These are phyloP conservation scores for Noccaea caerulescens DNA, from an alignment of 345 rosid genomes.

Conservation along the genomic window DNA sequence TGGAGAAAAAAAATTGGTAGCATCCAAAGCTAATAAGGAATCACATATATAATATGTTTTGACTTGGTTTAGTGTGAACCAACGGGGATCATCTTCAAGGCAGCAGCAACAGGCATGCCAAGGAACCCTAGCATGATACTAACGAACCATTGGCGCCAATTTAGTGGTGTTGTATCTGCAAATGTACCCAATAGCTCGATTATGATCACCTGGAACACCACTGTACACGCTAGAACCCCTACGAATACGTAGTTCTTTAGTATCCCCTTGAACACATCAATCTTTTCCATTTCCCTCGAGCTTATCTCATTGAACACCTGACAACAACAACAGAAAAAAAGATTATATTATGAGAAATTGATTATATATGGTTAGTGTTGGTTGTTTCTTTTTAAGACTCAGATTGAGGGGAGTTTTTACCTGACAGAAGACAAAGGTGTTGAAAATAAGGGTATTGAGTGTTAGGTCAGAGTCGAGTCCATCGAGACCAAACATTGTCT, in stretches of 20 bases:
- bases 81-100: conserved; percentile 72
- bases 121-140: conserved; percentile 79
- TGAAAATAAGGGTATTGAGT: conserved; percentile 78
- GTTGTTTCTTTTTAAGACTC: background rate
- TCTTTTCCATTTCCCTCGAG: conserved; percentile 80
- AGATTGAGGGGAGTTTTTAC: conserved; percentile 43
- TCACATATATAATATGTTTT: background rate
- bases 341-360: background rate
- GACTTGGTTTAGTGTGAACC: conserved; percentile 54
- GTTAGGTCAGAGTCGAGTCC: conserved; percentile 62
- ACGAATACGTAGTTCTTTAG: conserved; percentile 66
- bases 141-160: conserved; percentile 73
- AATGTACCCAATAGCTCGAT: conserved; percentile 67
- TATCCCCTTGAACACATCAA: conserved; percentile 73
- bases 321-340: background rate
- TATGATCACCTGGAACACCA: conserved; percentile 69
- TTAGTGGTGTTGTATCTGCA: conserved; percentile 79
- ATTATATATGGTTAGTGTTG: background rate
- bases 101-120: conserved; percentile 94
- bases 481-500: conserved; percentile 52
- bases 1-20: conserved; percentile 28
- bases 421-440: conserved; percentile 89
- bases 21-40: conserved; percentile 6
- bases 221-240: conserved; percentile 58
- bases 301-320: conserved; percentile 83